Conservation (phyloP, 176 grass and related monocot genomes). For the Otatea glauca region DNA sequence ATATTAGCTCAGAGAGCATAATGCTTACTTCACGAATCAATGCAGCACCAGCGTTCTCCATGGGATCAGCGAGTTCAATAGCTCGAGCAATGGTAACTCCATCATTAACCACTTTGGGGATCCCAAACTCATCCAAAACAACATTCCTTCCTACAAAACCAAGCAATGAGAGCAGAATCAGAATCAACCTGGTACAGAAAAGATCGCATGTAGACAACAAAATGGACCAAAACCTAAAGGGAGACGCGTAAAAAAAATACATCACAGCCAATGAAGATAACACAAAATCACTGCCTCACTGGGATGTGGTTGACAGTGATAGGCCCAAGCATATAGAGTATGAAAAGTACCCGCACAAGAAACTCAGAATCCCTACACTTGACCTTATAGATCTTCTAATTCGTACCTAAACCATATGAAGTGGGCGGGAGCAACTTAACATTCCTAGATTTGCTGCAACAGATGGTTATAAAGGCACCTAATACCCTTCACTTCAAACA, state of each 20-base stretch:
- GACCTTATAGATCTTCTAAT: neutral
- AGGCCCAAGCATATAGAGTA: neutral
- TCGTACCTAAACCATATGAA: neutral
- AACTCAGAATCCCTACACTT: neutral
- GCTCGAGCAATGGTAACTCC: conserved; percentile 88
- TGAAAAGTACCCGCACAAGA: neutral
- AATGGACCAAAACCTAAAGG: neutral
- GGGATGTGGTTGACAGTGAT: neutral
- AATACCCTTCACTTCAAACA: neutral
- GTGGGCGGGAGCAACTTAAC: neutral
- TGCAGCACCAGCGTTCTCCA: conserved; percentile 91
- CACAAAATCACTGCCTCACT: neutral
- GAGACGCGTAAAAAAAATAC: neutral
- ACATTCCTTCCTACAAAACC: conserved; percentile 78
- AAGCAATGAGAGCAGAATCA: neutral
- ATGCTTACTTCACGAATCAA: conserved; percentile 80
- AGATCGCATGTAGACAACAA: neutral
- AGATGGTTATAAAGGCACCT: neutral
- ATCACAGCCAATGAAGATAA: neutral
- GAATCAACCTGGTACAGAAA: neutral
- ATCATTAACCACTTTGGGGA: conserved; percentile 86
- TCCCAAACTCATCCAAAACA: conserved; percentile 90
- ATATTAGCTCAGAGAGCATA: neutral
- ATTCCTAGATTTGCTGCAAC: neutral
- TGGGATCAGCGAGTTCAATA: conserved; percentile 90